phyloP scores from a whole-genome alignment of 2,329 filamentous ascomycete genomes.

The Cyanodermella asteris region DNA sequence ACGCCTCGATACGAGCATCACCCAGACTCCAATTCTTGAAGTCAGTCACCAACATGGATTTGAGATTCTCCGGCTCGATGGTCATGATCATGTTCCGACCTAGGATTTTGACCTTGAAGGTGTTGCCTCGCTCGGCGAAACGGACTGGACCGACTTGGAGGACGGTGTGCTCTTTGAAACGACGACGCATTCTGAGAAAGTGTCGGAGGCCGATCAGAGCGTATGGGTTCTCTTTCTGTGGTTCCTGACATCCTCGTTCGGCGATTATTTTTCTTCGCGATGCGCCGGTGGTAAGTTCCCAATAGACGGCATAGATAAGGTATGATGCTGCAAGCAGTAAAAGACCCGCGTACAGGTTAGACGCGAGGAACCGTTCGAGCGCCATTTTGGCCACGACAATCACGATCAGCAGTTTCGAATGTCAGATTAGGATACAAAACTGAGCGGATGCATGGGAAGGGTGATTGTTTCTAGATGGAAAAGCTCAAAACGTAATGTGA shows the following conservation, averaged over 20 bases:
- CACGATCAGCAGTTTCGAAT: no score
- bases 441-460: no score
- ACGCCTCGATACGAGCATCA: constrained; percentile 15
- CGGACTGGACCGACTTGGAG: constrained; percentile 2
- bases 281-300: constrained; percentile 6
- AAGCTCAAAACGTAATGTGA: no score
- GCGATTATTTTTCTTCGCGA: constrained; percentile 5
- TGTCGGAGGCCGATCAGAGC: constrained; percentile 3
- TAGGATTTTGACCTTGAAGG: constrained; percentile 7
- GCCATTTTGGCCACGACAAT: no score
- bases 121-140: constrained; percentile 4
- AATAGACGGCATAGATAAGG: constrained; percentile 4
- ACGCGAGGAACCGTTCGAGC: no score
- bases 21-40: constrained; percentile 27
- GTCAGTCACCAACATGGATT: constrained; percentile 30
- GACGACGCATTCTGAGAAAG: background rate
- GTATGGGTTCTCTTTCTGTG: constrained; percentile 3
- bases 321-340: no score
- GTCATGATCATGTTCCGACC: constrained; percentile 9
- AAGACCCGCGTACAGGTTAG: no score
- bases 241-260: constrained; percentile 7
- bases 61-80: constrained; percentile 30
- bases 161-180: constrained; percentile 5
- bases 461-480: no score
- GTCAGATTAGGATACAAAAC: no score